Percentiles rank a stretch among this genome's conserved stretches.
phyloP scores from a whole-genome alignment of 495 filamentous ascomycete genomes.

The Parathielavia hyrcaniae region DNA sequence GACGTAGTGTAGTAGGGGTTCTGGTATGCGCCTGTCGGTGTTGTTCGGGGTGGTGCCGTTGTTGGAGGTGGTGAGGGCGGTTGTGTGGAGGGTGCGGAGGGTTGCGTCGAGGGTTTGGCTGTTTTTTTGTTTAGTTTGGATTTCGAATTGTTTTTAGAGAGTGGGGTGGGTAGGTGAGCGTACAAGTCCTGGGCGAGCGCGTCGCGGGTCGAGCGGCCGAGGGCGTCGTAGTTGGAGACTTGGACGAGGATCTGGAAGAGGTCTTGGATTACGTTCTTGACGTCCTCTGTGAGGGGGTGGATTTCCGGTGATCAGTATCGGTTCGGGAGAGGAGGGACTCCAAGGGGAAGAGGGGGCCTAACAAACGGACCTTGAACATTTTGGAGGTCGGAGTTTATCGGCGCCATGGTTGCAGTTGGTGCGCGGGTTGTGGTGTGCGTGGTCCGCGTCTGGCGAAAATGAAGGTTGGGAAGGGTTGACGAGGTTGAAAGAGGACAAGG shows the following conservation, averaged over 20 bases:
- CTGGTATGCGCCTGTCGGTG: slow-evolving; percentile 52
- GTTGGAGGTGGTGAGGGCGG: slow-evolving; percentile 55
- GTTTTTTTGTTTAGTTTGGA: not conserved
- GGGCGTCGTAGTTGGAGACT: slow-evolving; percentile 63
- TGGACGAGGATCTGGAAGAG: slow-evolving; percentile 76
- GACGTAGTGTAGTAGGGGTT: slow-evolving; percentile 91
- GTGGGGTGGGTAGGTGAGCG: not conserved
- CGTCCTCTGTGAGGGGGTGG: slow-evolving; percentile 35
- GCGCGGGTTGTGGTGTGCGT: not conserved
- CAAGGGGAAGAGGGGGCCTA: too few relatives aligned
- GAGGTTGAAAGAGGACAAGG: not conserved
- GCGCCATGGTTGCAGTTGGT: slow-evolving; percentile 39
- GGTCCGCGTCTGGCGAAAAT: not conserved
- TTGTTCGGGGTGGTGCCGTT: slow-evolving; percentile 37
- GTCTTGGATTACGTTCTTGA: slow-evolving; percentile 74
- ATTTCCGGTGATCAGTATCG: too few relatives aligned
- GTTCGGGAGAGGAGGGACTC: not conserved
- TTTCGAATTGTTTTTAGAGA: not conserved
- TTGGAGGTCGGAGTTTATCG: slow-evolving; percentile 41
- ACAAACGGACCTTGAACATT: slow-evolving; percentile 43
- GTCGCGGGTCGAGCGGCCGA: slow-evolving; percentile 49
- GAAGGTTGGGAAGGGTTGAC: not conserved
- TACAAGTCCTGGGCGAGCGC: slow-evolving; percentile 41
- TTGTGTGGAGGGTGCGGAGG: slow-evolving; percentile 37
- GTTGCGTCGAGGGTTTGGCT: slow-evolving; percentile 28